These are phyloP conservation scores for Gamsiella multidivaricata DNA, from an alignment of 192 early-diverging fungal genomes.

Conservation along the genomic window DNA sequence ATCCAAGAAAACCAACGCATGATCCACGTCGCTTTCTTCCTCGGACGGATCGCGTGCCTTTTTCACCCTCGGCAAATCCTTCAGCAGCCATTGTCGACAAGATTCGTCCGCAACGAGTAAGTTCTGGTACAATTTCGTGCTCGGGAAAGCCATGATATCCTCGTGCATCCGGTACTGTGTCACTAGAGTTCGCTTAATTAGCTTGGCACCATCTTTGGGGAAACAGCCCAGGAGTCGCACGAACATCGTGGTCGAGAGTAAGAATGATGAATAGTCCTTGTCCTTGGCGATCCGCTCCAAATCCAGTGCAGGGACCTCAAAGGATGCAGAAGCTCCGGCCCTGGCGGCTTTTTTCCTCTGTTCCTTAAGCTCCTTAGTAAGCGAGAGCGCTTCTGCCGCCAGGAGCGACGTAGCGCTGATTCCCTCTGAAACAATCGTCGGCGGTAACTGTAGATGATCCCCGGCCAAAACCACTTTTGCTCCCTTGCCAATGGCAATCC, in stretches of 20 bases:
- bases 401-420: slow-evolving; percentile 14
- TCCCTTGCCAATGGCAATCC: slow-evolving; percentile 85
- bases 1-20: slow-evolving; percentile 76
- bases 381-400: slow-evolving; percentile 28
- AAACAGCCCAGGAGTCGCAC: slow-evolving; percentile 75
- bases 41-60: background rate
- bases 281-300: slow-evolving; percentile 34
- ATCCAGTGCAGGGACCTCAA: slow-evolving; percentile 40
- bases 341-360: slow-evolving; percentile 28
- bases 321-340: slow-evolving; percentile 23
- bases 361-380: slow-evolving; percentile 32
- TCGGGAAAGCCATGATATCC: slow-evolving; percentile 81
- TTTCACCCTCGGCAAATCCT: slow-evolving; percentile 68
- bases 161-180: slow-evolving; percentile 93
- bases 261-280: slow-evolving; percentile 42
- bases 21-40: slow-evolving; percentile 67
- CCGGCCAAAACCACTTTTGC: slow-evolving; percentile 85
- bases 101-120: slow-evolving; percentile 71
- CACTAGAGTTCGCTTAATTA: slow-evolving; percentile 74
- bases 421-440: slow-evolving; percentile 79
- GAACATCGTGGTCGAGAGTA: slow-evolving; percentile 77
- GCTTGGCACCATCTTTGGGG: slow-evolving; percentile 53
- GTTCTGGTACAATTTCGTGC: slow-evolving; percentile 75
- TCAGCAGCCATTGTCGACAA: slow-evolving; percentile 73
- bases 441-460: slow-evolving; percentile 90